Percentiles rank a stretch among this genome's conserved stretches.
Conservation (phyloP, 2,329 filamentous ascomycete species). For the Fusarium zealandicum region DNA sequence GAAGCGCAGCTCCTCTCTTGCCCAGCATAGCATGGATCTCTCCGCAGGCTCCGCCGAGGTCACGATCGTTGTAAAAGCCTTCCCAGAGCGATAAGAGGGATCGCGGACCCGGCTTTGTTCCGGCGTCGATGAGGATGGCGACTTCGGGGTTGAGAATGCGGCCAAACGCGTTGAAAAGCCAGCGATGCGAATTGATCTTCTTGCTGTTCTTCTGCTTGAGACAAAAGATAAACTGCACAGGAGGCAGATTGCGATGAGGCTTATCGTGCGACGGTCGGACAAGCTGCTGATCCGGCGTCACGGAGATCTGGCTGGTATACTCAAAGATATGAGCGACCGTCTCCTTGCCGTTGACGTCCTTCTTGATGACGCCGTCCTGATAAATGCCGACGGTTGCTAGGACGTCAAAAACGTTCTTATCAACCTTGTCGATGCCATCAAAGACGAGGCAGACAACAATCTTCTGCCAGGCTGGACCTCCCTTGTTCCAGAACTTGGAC, state of each 20-base stretch:
- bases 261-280: constrained; percentile 34
- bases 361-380: constrained; percentile 38
- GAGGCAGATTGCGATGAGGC: constrained; percentile 30
- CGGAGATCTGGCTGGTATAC: constrained; percentile 39
- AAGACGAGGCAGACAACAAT: constrained; percentile 39
- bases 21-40: constrained; percentile 40
- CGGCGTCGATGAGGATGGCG: constrained; percentile 37
- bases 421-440: constrained; percentile 38
- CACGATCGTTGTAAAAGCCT: constrained; percentile 37
- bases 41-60: constrained; percentile 36
- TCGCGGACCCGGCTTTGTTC: constrained; percentile 37
- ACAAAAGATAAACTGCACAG: constrained; percentile 39
- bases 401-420: constrained; percentile 39
- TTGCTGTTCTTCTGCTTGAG: constrained; percentile 41
- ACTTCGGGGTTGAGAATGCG: constrained; percentile 39
- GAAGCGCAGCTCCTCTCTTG: constrained; percentile 32
- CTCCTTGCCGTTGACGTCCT: constrained; percentile 39
- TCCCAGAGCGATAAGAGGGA: constrained; percentile 36
- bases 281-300: constrained; percentile 38
- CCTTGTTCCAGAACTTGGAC: constrained; percentile 40
- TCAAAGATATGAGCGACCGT: constrained; percentile 39
- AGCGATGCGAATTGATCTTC: constrained; percentile 41
- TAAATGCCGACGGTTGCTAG: constrained; percentile 38
- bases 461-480: constrained; percentile 38
- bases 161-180: constrained; percentile 39